Percentiles rank a stretch among this genome's conserved stretches.
These are phyloP conservation scores for barrel medic (Medicago truncatula) DNA, from an alignment of 306 rosid genomes.

Conservation along the genomic window MtrunA17r5.0-ANR NC_053045.1:25310501-25311000, in stretches of 20 bases:
- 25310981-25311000: constrained; percentile 74
- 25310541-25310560: not conserved
- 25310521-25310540: not conserved
- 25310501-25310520: constrained; percentile 13
- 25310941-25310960: constrained; percentile 86
- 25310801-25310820: constrained; percentile 25
- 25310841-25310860: constrained; percentile 86
- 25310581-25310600: no score
- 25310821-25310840: constrained; percentile 97
- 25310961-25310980: constrained; percentile 97
- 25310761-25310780: constrained; percentile 9
- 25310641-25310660: no score
- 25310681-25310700: no score
- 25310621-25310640: no score
- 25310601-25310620: no score
- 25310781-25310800: not conserved
- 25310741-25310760: not conserved
- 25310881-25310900: constrained; percentile 95
- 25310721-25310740: constrained; percentile 11
- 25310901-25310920: constrained; percentile 73
- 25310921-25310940: constrained; percentile 74
- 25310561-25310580: no score
- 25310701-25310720: no score
- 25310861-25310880: constrained; percentile 84
- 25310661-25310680: no score